Evolutionary conservation across 208 protist species (phyloP).

Genomic region (Angomonas ambiguus): DNA sequence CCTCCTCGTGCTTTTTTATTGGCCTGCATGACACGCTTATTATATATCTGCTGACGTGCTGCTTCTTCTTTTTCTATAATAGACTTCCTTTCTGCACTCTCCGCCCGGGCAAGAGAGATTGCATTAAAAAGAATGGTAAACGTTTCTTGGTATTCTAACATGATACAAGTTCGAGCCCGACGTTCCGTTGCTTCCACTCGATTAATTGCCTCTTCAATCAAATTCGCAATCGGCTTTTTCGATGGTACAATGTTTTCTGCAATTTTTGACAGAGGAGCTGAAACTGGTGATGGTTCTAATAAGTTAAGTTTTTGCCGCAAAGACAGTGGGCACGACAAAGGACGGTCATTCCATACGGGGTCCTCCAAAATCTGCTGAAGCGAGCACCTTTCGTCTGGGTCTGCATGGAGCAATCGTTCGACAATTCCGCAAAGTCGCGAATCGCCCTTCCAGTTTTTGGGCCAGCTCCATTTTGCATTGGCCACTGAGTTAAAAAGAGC

Average conservation of each 20-base stretch:
- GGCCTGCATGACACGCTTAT: conserved; percentile 22
- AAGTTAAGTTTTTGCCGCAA: conserved; percentile 79
- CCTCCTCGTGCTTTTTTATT: conserved; percentile 26
- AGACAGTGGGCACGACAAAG: conserved; percentile 70
- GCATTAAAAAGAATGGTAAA: conserved; percentile 38
- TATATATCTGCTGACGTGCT: conserved; percentile 29
- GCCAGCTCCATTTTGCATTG: conserved; percentile 75
- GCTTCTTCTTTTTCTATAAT: conserved; percentile 35
- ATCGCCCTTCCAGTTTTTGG: conserved; percentile 53
- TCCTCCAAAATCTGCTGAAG: conserved; percentile 73
- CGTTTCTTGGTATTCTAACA: conserved; percentile 55
- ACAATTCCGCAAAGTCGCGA: conserved; percentile 56
- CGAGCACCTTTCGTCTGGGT: conserved; percentile 42
- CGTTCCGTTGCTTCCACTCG: conserved; percentile 53
- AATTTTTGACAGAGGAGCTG: conserved; percentile 32
- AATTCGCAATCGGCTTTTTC: conserved; percentile 32
- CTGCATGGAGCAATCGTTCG: conserved; percentile 50
- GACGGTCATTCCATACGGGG: conserved; percentile 77
- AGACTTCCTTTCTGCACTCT: conserved; percentile 22
- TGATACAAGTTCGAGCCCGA: conserved; percentile 45
- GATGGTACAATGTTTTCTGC: conserved; percentile 32
- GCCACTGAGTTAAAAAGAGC: conserved; percentile 74
- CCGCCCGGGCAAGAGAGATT: conserved; percentile 29
- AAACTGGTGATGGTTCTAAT: conserved; percentile 29
- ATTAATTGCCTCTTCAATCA: conserved; percentile 37